Evolutionary conservation across 768 basidiomycete genomes (phyloP).

Genomic region (Phlegmacium glaucopus): DNA sequence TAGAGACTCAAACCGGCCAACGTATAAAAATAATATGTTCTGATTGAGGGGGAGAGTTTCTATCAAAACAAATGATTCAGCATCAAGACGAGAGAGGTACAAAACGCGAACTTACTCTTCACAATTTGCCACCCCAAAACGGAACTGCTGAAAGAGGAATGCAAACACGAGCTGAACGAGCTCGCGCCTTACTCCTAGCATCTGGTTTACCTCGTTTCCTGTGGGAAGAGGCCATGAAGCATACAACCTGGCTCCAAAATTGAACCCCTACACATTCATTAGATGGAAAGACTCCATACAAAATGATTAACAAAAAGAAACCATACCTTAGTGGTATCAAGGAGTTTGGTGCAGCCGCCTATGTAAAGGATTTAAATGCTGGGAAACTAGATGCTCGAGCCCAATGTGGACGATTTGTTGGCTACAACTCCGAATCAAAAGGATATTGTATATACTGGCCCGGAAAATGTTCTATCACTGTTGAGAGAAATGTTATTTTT

Average conservation of each 20-base stretch:
- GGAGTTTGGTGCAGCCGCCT: conserved; percentile 20
- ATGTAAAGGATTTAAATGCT: conserved; percentile 20
- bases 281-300: conserved; percentile 19
- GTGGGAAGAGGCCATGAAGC: neutral
- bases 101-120: too few species aligned
- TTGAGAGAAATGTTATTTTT: conserved; percentile 23
- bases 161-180: conserved; percentile 11
- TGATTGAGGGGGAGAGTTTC: too few species aligned
- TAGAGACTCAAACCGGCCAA: too few species aligned
- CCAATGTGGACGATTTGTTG: conserved; percentile 19
- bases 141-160: too few species aligned
- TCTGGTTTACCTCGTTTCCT: neutral
- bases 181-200: conserved; percentile 28
- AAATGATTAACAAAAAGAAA: conserved; percentile 15
- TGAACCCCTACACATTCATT: conserved; percentile 18
- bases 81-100: too few species aligned
- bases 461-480: conserved; percentile 13
- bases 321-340: conserved; percentile 21
- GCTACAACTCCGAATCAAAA: conserved; percentile 21
- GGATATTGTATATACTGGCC: conserved; percentile 22
- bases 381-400: conserved; percentile 14
- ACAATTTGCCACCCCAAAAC: too few species aligned
- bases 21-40: too few species aligned
- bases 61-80: too few species aligned
- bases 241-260: conserved; percentile 29